Conservation (phyloP, 2,329 filamentous ascomycete species). For the Colletotrichum sp. region DNA sequence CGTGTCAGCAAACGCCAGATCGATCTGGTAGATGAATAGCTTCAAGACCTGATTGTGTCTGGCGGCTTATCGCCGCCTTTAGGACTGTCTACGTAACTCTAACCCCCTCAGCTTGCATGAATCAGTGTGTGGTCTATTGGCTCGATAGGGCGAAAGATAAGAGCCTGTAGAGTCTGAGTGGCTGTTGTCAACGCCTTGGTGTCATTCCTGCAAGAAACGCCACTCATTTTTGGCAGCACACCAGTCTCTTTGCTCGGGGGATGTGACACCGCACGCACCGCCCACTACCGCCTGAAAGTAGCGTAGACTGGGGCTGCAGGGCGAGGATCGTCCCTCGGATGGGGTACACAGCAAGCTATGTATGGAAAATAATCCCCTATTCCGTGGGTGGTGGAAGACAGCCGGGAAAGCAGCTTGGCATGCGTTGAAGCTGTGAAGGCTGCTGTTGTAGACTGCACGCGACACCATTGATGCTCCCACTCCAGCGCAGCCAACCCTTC, state of each 20-base stretch:
- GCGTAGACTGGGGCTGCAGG: neutral
- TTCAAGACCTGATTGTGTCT: neutral
- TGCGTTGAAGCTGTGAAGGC: neutral
- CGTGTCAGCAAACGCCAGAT: neutral
- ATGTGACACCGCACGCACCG: neutral
- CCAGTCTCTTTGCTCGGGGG: neutral
- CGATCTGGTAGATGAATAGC: neutral
- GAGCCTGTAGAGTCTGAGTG: neutral
- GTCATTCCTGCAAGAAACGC: neutral
- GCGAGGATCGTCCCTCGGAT: neutral
- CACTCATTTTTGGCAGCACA: constrained; percentile 2
- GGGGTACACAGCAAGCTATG: neutral
- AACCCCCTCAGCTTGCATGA: neutral
- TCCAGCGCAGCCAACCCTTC: neutral
- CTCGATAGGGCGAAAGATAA: constrained; percentile 1
- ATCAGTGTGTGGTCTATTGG: neutral
- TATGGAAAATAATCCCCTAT: neutral
- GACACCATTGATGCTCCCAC: constrained; percentile 1
- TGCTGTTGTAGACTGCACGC: constrained; percentile 2
- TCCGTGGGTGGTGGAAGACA: neutral
- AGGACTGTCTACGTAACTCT: neutral
- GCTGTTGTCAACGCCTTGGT: neutral
- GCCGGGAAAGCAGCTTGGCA: neutral
- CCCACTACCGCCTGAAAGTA: neutral
- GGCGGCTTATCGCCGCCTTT: neutral